Evolutionary conservation across 768 basidiomycete genomes (phyloP), one percentile per base, ranked within the genome.

Genomic region (Leccinum olivaceopallidum): DNA sequence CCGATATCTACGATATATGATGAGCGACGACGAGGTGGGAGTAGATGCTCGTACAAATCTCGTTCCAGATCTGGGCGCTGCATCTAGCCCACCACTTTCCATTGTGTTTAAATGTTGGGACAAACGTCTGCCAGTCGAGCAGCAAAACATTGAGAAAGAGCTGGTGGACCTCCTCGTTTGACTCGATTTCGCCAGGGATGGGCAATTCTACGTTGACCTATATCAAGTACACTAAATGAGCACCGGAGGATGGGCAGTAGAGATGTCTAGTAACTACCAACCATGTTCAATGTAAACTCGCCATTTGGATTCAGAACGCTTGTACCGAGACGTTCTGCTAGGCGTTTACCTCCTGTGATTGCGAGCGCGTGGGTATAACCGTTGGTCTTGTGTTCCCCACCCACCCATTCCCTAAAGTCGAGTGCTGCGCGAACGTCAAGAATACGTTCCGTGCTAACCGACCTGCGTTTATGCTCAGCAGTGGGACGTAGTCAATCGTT

Each of bases 351-450:
- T 7, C 91, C 93, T 49, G 80, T 70, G 3, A 89, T 60, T 4
- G 91, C 93, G 6, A 93, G 79, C 14, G 77, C 66, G 71, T 86
- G 88, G 64, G 85, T 90, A 70, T 94, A 93, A 6, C 75, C 74
- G 64, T 82, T 84, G 60, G 94, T 94, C 50, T 78, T 80, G 28
- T 81, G 71, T 71, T 95, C 92, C 7, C 93, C 92, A 1, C 93
- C 92, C 2, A 93, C 71, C 76, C 82, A 83, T 59, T 80, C 68
- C 24, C 93, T 83, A 75, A 94, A 94, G 32, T 86, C 81, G 6
- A 93, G 70, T 0, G 92, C 92, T 86, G 55, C 26, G 20, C 34
- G 18, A 42, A 56, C 20, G 30, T 65, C 54, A 60, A 65, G 37
- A 53, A 47, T 48, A 54, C 57, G 1, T n/a, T 22, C n/a, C 28